phyloP scores from a whole-genome alignment of 2,329 filamentous ascomycete species.

The Elsinoe necatrix region DNA sequence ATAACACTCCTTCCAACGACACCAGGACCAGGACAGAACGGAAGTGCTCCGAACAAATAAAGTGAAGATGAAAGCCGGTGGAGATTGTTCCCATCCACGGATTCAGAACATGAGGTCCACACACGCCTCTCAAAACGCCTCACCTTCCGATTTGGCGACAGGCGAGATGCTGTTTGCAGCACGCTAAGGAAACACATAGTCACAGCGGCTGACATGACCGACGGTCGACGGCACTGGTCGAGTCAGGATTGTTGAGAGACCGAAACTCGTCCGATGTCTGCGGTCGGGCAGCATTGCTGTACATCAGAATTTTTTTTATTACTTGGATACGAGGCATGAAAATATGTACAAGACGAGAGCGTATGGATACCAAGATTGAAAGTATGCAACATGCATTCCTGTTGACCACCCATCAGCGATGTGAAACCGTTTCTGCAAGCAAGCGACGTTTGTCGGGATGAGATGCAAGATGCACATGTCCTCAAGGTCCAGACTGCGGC shows the following conservation, averaged over 20 bases:
- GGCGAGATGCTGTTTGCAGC: background rate
- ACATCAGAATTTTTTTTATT: background rate
- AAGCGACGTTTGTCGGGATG: background rate
- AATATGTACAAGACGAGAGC: background rate
- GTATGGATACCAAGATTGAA: background rate
- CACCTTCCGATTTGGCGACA: background rate
- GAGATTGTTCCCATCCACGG: background rate
- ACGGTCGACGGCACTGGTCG: background rate
- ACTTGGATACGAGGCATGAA: conserved; percentile 10
- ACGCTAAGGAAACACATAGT: background rate
- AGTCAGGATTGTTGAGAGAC: background rate
- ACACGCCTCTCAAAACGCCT: background rate
- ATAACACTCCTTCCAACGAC: conserved; percentile 44
- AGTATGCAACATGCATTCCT: background rate
- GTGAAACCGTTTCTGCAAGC: background rate
- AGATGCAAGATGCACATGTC: background rate
- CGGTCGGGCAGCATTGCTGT: background rate
- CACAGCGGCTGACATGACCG: background rate
- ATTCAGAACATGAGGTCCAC: background rate
- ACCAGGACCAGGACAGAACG: background rate
- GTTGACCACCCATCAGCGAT: background rate
- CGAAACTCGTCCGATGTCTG: background rate
- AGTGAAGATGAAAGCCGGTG: background rate
- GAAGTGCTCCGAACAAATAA: background rate
- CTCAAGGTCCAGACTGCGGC: conserved; percentile 5